phyloP scores from a whole-genome alignment of 331 rosid species.

The Stylosanthes scabra region DNA sequence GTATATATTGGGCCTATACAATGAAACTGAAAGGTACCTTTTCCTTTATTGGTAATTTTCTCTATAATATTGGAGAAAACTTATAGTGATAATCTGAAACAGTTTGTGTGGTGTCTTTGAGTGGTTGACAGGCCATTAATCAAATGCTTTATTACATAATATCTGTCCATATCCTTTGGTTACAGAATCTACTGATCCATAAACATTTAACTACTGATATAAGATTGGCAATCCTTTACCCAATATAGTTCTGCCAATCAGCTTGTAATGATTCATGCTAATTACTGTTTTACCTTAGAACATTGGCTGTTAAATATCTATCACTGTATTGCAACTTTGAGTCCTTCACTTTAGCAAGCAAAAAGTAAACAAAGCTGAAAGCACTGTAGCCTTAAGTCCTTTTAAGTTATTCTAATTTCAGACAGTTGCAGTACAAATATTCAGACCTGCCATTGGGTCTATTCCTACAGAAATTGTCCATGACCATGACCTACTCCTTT shows the following conservation, averaged over 20 bases:
- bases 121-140: not conserved
- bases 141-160: slow-evolving; percentile 9
- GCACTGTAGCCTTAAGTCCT: not conserved
- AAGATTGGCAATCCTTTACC: slow-evolving; percentile 7
- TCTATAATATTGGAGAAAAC: not conserved
- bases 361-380: slow-evolving; percentile 10
- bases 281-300: not conserved
- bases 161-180: slow-evolving; percentile 8
- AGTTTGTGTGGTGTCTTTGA: not conserved
- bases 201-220: not conserved
- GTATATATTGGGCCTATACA: not conserved
- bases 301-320: slow-evolving; percentile 17
- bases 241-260: slow-evolving; percentile 3
- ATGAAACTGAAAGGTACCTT: not conserved
- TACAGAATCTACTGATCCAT: not conserved
- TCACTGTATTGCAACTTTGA: not conserved
- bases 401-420: not conserved
- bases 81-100: not conserved
- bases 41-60: slow-evolving; percentile 2
- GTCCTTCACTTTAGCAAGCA: not conserved
- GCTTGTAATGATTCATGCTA: not conserved
- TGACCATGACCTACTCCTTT: slow-evolving; percentile 13
- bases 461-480: slow-evolving; percentile 13
- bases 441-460: slow-evolving; percentile 12
- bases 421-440: not conserved